These are phyloP conservation scores for Rhytidhysteron rufulum DNA, from an alignment of 2,329 filamentous ascomycete species.

Conservation along the genomic window DNA sequence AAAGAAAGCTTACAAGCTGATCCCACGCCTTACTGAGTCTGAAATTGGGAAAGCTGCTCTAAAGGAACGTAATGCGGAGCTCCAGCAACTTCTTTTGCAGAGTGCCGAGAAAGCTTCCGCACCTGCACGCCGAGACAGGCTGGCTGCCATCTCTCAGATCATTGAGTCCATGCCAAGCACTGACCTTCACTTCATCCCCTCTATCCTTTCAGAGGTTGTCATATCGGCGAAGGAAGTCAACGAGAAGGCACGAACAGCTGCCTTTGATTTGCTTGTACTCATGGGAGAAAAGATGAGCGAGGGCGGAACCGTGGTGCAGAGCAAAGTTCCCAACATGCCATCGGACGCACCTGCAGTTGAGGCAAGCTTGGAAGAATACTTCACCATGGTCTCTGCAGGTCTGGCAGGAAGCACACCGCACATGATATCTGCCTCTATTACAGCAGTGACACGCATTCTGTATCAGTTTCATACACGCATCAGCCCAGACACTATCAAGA, in stretches of 20 bases:
- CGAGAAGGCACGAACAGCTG: constrained; percentile 83
- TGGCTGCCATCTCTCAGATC: constrained; percentile 76
- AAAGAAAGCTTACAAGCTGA: constrained; percentile 98
- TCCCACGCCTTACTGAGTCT: constrained; percentile 82
- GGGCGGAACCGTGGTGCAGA: constrained; percentile 75
- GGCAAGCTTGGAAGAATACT: constrained; percentile 88
- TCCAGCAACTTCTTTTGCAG: constrained; percentile 76
- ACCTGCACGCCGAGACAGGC: constrained; percentile 79
- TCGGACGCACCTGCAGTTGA: constrained; percentile 70
- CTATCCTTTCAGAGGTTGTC: constrained; percentile 88
- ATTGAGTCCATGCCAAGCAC: constrained; percentile 72
- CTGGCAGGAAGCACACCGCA: constrained; percentile 89
- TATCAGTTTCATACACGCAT: constrained; percentile 81
- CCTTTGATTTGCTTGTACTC: constrained; percentile 83
- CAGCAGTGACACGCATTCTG: constrained; percentile 85
- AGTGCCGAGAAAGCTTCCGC: constrained; percentile 82
- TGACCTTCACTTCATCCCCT: constrained; percentile 88
- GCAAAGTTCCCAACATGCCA: constrained; percentile 83
- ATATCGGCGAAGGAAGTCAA: constrained; percentile 98
- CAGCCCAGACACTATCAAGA: constrained; percentile 65
- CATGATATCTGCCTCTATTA: constrained; percentile 98
- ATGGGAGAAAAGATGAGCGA: constrained; percentile 81
- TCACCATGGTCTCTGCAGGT: constrained; percentile 97
- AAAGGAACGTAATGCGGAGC: constrained; percentile 67
- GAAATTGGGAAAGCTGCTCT: constrained; percentile 73